Evolutionary conservation across 2,329 filamentous ascomycete species (phyloP), one percentile per base, ranked within the genome.

Genomic region (Diaporthe capsici): DNA sequence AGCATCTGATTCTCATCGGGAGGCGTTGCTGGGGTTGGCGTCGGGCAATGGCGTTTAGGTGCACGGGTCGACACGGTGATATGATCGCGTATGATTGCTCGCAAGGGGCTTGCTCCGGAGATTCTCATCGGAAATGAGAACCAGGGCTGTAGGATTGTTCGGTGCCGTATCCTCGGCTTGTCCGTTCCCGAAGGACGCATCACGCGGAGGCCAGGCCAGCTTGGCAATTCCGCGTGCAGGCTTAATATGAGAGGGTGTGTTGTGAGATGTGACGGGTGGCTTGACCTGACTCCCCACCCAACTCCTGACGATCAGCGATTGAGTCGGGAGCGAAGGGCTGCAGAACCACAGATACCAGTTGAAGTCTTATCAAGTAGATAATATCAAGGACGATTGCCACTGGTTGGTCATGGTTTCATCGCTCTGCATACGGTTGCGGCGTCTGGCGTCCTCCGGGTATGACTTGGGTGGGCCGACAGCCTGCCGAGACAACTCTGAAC

Each of bases 1-100:
- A 84, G 85, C 82, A 86, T 83, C 79, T 83, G 81, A 83, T 82
- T 84, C 82, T 82, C 80, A 78, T 78, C 78, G 80, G 83, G 80
- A 76, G 80, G 80, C 80, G 80, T 78, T 78, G 76, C 79, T 78
- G 76, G 78, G 79, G 78, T 49, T 71, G 80, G 78, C 73, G 57
- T 79, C 70, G 78, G 79, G 76, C 73, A 53, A 37, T 67, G 75
- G 75, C 63, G 61, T 72, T 75, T 51, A 47, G 75, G 75, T 75
- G 73, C 63, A 75, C 25, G 65, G 75, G 73, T 70, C 39, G 73
- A 75, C 70, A 44, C 28, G 75, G 75, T 76, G 73, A 73, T 76
- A 70, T 76, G 71, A 73, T 73, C 42, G 73, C 75, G 75, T 76
- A 76, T 57, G 75, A 72, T 65, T 71, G 72, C 73, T 71, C 60